phyloP scores from a whole-genome alignment of 306 rosid genomes.

The Corylus avellana region DNA sequence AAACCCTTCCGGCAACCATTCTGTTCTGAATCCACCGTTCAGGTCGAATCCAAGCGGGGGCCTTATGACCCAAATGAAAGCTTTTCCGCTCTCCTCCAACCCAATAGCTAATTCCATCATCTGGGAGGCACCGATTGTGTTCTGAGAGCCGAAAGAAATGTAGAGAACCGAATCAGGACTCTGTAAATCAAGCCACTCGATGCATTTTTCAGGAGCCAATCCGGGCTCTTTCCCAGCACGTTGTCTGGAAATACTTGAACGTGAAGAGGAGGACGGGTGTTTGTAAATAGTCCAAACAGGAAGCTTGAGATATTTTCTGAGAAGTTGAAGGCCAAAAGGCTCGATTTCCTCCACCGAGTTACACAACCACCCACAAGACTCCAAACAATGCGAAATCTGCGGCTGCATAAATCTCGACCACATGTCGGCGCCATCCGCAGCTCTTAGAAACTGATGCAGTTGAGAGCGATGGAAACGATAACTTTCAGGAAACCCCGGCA shows the following conservation, averaged over 20 bases:
- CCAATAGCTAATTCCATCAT: conserved; percentile 76
- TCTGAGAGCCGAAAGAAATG: conserved; percentile 85
- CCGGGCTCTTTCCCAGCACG: conserved; percentile 52
- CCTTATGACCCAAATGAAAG: conserved; percentile 72
- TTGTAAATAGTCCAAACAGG: conserved; percentile 40
- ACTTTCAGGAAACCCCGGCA: conserved; percentile 63
- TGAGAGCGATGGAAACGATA: conserved; percentile 50
- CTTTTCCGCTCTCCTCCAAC: conserved; percentile 52
- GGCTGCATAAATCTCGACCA: conserved; percentile 57
- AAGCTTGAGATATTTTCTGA: conserved; percentile 41
- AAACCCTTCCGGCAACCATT: conserved; percentile 71
- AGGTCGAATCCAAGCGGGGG: conserved; percentile 70
- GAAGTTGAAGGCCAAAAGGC: conserved; percentile 47
- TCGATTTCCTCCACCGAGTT: conserved; percentile 68
- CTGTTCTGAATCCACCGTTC: conserved; percentile 40
- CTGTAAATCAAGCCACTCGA: conserved; percentile 54
- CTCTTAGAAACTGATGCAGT: conserved; percentile 41
- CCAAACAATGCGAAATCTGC: conserved; percentile 29
- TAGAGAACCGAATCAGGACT: conserved; percentile 53
- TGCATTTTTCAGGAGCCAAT: conserved; percentile 44
- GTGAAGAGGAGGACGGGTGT: not conserved
- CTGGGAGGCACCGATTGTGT: conserved; percentile 54
- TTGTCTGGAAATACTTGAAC: conserved; percentile 18
- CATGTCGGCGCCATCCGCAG: conserved; percentile 58
- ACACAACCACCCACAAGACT: conserved; percentile 67